Percentiles rank a stretch among this genome's conserved stretches.
These are phyloP conservation scores for Venturia aucupariae DNA, from an alignment of 2,329 filamentous ascomycete species.

Conservation along the genomic window DNA sequence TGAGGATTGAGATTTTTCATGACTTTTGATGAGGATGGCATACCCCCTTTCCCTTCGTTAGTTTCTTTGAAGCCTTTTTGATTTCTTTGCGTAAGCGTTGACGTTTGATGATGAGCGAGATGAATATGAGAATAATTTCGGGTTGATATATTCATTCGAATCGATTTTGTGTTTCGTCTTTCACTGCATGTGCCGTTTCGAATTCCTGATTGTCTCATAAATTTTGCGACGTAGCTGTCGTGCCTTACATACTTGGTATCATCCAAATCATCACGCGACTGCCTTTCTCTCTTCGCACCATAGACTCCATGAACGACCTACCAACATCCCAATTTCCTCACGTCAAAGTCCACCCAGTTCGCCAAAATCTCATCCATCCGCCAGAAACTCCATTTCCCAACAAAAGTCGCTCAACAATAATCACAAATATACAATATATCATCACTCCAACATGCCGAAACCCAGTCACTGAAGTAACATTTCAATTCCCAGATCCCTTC, in stretches of 20 bases:
- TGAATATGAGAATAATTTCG: neutral
- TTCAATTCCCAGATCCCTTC: neutral
- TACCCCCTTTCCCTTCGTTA: neutral
- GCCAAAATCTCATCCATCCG: neutral
- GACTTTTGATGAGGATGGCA: neutral
- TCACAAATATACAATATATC: neutral
- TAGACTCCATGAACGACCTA: too few relatives aligned
- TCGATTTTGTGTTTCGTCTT: neutral
- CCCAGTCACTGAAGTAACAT: too few relatives aligned
- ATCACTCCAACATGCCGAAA: too few relatives aligned
- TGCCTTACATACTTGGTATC: too few relatives aligned
- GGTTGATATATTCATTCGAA: neutral
- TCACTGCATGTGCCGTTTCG: neutral
- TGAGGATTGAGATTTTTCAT: neutral
- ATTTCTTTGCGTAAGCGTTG: neutral
- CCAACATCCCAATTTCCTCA: neutral
- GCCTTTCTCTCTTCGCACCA: too few relatives aligned
- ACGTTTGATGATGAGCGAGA: neutral
- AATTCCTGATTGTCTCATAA: neutral
- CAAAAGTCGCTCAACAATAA: neutral
- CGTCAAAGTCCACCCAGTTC: neutral
- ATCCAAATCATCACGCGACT: too few relatives aligned
- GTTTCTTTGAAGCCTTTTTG: neutral
- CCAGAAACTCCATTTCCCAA: neutral
- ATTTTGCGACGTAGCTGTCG: neutral